Evolutionary conservation across 2,329 filamentous ascomycete genomes (phyloP).

Genomic region (Fusarium torreyae): DNA sequence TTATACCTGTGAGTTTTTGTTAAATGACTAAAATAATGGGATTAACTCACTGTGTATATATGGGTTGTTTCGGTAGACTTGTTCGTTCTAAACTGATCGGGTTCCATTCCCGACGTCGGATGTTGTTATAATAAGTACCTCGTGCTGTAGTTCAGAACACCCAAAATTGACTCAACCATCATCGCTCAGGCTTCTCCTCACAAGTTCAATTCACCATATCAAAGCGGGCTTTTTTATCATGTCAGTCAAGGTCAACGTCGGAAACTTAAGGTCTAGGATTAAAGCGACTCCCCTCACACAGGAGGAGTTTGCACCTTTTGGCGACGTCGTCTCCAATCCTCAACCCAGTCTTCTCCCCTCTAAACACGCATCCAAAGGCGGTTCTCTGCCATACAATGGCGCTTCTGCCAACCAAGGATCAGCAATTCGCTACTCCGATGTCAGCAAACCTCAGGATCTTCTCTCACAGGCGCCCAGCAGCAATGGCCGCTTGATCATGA

Average conservation of each 20-base stretch:
- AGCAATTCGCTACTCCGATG: constrained; percentile 87
- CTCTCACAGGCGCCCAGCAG: constrained; percentile 77
- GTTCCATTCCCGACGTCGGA: constrained; percentile 24
- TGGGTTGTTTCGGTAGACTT: no score
- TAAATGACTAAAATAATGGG: no score
- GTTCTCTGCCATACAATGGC: constrained; percentile 61
- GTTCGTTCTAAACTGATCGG: no score
- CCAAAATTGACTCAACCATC: constrained; percentile 16
- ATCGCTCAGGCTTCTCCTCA: neutral
- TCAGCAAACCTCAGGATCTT: constrained; percentile 80
- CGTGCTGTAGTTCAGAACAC: neutral
- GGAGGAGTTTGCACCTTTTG: constrained; percentile 81
- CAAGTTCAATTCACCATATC: neutral
- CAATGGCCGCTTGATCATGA: constrained; percentile 74
- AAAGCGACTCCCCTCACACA: constrained; percentile 77
- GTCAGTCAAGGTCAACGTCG: constrained; percentile 49
- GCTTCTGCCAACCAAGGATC: constrained; percentile 86
- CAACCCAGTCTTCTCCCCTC: constrained; percentile 69
- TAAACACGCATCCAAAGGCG: constrained; percentile 58
- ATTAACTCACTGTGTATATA: no score
- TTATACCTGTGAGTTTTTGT: no score
- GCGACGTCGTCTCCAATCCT: constrained; percentile 85
- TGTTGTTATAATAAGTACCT: neutral
- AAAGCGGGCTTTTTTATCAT: constrained; percentile 32
- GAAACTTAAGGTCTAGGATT: constrained; percentile 56